These are phyloP conservation scores for Colletotrichum falcatum DNA, from an alignment of 2,329 filamentous ascomycete species.

Conservation along the genomic window DNA sequence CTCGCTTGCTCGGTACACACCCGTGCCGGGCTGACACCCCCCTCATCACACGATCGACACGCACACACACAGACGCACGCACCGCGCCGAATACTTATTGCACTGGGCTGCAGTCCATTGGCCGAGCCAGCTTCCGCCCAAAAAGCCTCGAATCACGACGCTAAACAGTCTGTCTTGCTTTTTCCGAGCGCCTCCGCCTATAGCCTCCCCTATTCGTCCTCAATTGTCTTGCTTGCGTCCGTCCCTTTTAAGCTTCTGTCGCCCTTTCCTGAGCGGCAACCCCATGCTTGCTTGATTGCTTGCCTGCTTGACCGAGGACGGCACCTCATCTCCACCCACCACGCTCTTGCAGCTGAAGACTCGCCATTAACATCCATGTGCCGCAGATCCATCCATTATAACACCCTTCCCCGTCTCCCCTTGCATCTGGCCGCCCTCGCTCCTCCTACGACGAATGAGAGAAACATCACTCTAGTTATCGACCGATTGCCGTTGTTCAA, in stretches of 20 bases:
- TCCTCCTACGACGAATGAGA: background rate
- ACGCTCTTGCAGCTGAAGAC: constrained; percentile 22
- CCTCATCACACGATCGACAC: constrained; percentile 40
- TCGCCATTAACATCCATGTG: background rate
- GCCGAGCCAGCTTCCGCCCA: constrained; percentile 27
- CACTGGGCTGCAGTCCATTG: constrained; percentile 25
- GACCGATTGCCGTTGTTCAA: background rate
- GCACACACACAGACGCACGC: constrained; percentile 38
- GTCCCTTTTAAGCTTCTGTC: constrained; percentile 41
- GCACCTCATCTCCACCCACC: constrained; percentile 30
- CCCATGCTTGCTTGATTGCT: too few relatives aligned
- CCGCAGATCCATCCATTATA: constrained; percentile 11
- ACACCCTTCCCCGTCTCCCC: background rate
- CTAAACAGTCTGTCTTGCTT: constrained; percentile 36
- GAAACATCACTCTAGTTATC: background rate
- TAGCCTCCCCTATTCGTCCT: constrained; percentile 36
- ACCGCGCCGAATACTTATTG: constrained; percentile 32
- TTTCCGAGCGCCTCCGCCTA: constrained; percentile 28
- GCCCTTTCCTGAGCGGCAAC: constrained; percentile 38
- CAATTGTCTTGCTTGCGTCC: constrained; percentile 38
- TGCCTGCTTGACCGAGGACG: constrained; percentile 24
- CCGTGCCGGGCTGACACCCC: constrained; percentile 30
- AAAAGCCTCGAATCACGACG: constrained; percentile 39
- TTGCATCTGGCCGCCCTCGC: background rate
- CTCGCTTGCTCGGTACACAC: constrained; percentile 11